phyloP scores from a whole-genome alignment of 192 early-diverging fungal species.

The Coemansia erecta region DNA sequence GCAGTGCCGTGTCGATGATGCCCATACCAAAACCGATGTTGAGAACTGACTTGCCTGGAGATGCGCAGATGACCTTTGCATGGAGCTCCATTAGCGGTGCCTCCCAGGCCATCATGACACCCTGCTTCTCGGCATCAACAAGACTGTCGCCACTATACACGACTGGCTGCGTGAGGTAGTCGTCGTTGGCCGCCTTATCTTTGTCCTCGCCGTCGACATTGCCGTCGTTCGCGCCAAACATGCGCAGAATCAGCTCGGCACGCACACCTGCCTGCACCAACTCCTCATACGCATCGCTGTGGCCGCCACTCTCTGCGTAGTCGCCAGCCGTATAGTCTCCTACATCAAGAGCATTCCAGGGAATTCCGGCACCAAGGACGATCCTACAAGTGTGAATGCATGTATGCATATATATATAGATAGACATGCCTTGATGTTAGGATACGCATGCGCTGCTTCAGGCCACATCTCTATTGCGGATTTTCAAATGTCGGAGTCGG shows the following conservation, averaged over 20 bases:
- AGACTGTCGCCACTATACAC: constrained; percentile 78
- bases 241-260: constrained; percentile 75
- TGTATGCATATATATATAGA: background rate
- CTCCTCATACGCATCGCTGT: constrained; percentile 67
- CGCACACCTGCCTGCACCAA: constrained; percentile 85
- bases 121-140: constrained; percentile 84
- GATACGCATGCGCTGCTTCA: too few relatives aligned
- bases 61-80: constrained; percentile 70
- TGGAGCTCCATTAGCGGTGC: constrained; percentile 86
- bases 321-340: constrained; percentile 80
- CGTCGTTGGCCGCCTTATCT: constrained; percentile 63
- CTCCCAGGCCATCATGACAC: constrained; percentile 99
- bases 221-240: constrained; percentile 43
- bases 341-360: constrained; percentile 82
- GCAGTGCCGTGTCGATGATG: constrained; percentile 81
- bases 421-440: too few relatives aligned
- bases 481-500: too few relatives aligned
- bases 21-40: constrained; percentile 84
- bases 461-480: too few relatives aligned
- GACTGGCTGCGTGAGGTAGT: constrained; percentile 75
- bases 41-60: constrained; percentile 30
- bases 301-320: constrained; percentile 68
- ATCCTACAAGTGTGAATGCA: constrained; percentile 16
- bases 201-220: constrained; percentile 36
- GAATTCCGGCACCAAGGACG: constrained; percentile 64